phyloP scores from a whole-genome alignment of 2,329 filamentous ascomycete genomes.

The Xylaria arbuscula region DNA sequence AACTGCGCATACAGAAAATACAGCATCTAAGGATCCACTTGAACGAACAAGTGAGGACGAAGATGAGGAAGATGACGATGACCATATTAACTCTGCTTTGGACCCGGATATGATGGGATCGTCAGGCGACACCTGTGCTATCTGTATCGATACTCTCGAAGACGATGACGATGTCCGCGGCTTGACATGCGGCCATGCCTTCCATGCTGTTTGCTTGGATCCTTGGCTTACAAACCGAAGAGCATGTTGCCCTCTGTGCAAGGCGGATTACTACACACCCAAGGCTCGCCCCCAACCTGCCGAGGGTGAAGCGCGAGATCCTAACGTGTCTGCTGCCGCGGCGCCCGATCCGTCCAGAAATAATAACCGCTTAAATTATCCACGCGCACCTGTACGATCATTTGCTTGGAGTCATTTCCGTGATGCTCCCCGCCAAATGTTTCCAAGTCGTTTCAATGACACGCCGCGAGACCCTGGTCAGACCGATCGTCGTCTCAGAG shows the following conservation, averaged over 20 bases:
- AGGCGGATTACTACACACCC: slow-evolving; percentile 95
- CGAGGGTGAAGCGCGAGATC: slow-evolving; percentile 53
- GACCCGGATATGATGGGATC: slow-evolving; percentile 83
- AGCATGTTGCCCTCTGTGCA: slow-evolving; percentile 96
- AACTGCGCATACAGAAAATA: slow-evolving; percentile 39
- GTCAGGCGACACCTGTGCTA: slow-evolving; percentile 93
- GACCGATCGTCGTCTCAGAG: slow-evolving; percentile 32
- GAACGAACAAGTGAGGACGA: slow-evolving; percentile 54
- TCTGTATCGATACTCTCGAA: slow-evolving; percentile 93
- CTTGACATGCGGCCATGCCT: slow-evolving; percentile 95
- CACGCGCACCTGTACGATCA: slow-evolving; percentile 55
- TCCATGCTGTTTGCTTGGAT: slow-evolving; percentile 95
- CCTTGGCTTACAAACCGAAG: slow-evolving; percentile 95
- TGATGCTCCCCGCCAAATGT: slow-evolving; percentile 47
- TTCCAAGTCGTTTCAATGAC: slow-evolving; percentile 43
- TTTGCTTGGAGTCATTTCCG: slow-evolving; percentile 52
- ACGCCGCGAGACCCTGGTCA: slow-evolving; percentile 29
- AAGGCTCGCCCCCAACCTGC: slow-evolving; percentile 77
- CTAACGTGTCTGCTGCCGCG: slow-evolving; percentile 43
- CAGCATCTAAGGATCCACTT: slow-evolving; percentile 42
- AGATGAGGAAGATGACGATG: slow-evolving; percentile 76
- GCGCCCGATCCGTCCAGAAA: slow-evolving; percentile 51
- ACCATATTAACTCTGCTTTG: slow-evolving; percentile 84
- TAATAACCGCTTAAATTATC: slow-evolving; percentile 62
- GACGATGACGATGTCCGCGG: slow-evolving; percentile 96